These are phyloP conservation scores for Phytophthora idaei DNA, from an alignment of 352 stramenopile genomes.

Conservation along the genomic window DNA sequence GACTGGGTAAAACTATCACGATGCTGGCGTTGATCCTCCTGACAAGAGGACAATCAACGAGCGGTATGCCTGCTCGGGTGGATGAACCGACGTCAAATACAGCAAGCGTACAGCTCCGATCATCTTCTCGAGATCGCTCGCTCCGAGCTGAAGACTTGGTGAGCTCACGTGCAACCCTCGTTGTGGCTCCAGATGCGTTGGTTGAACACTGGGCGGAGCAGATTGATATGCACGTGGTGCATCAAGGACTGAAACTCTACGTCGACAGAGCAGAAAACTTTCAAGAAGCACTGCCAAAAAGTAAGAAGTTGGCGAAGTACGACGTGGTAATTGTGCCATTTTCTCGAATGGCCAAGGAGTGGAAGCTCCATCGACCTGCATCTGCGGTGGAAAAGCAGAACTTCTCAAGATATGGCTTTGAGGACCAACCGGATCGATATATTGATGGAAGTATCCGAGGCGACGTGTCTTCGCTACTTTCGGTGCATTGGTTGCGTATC, in stretches of 20 bases:
- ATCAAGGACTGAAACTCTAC: constrained; percentile 37
- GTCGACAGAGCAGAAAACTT: constrained; percentile 37
- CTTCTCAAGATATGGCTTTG: constrained; percentile 57
- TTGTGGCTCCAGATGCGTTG: constrained; percentile 66
- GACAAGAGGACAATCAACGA: constrained; percentile 58
- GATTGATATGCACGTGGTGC: constrained; percentile 51
- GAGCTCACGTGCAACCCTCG: constrained; percentile 51
- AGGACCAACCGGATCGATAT: constrained; percentile 49
- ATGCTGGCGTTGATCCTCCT: constrained; percentile 79
- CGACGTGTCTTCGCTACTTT: constrained; percentile 51
- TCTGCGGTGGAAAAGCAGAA: constrained; percentile 51
- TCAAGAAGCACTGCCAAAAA: constrained; percentile 34
- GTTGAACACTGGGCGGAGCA: constrained; percentile 79
- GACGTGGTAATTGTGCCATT: constrained; percentile 79
- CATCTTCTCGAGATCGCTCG: constrained; percentile 3
- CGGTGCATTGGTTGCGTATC: constrained; percentile 82
- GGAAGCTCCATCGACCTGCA: constrained; percentile 55
- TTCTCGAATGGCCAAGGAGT: constrained; percentile 58
- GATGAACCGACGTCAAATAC: constrained; percentile 12
- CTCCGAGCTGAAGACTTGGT: constrained; percentile 33
- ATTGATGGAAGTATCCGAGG: constrained; percentile 51
- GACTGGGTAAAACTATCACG: constrained; percentile 81
- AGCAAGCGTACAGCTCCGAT: constrained; percentile 19
- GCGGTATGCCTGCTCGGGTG: constrained; percentile 6
- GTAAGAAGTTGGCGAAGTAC: constrained; percentile 46